These are phyloP conservation scores for Diddensiella transvaalensis DNA, from an alignment of 805 yeast species.

Conservation along the genomic window DNA sequence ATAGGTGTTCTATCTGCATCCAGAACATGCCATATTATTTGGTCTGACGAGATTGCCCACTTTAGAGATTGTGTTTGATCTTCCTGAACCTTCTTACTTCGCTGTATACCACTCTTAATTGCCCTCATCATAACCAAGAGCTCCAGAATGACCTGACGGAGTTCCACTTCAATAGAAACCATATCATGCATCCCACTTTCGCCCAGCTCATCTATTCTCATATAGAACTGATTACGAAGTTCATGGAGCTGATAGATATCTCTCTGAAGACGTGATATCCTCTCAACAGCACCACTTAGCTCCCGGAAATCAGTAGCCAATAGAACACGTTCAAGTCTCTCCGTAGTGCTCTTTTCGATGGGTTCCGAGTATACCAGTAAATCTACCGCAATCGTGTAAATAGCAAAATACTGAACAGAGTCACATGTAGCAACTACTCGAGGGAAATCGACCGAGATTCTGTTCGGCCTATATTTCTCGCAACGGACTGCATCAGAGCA, in stretches of 20 bases:
- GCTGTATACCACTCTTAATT: slow-evolving; percentile 31
- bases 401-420: slow-evolving; percentile 65
- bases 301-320: slow-evolving; percentile 71
- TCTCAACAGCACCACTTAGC: slow-evolving; percentile 43
- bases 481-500: slow-evolving; percentile 19
- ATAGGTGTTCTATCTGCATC: slow-evolving; percentile 59
- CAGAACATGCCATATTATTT: slow-evolving; percentile 66
- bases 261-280: slow-evolving; percentile 48
- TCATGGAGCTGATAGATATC: slow-evolving; percentile 41
- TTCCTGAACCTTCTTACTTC: slow-evolving; percentile 25
- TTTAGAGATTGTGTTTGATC: slow-evolving; percentile 32
- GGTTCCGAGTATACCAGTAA: slow-evolving; percentile 75
- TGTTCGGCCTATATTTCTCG: slow-evolving; percentile 36
- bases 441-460: slow-evolving; percentile 64
- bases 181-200: slow-evolving; percentile 24
- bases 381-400: slow-evolving; percentile 60
- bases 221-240: slow-evolving; percentile 46
- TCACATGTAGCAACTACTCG: slow-evolving; percentile 63
- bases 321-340: slow-evolving; percentile 60
- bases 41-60: slow-evolving; percentile 63
- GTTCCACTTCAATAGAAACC: slow-evolving; percentile 31
- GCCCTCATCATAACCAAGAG: slow-evolving; percentile 36
- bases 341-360: slow-evolving; percentile 50
- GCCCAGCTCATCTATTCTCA: slow-evolving; percentile 48
- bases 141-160: slow-evolving; percentile 27